These are phyloP conservation scores for Trichoderma sp. DNA, from an alignment of 2,329 filamentous ascomycete genomes.

Conservation along the genomic window DNA sequence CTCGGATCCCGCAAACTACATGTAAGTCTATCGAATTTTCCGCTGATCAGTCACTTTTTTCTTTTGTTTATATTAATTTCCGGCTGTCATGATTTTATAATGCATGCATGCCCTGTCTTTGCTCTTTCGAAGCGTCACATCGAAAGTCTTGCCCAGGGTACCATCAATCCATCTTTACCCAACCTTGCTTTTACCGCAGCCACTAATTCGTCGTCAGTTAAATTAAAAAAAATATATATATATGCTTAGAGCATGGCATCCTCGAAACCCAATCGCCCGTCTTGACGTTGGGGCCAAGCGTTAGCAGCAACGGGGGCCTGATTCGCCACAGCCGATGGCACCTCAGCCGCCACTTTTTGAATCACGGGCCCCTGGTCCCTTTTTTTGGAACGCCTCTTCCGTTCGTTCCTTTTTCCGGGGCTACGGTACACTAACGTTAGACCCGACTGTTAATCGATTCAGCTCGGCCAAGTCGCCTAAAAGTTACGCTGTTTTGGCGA, in stretches of 20 bases:
- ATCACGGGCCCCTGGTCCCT: constrained; percentile 3
- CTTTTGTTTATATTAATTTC: background rate
- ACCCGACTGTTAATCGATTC: background rate
- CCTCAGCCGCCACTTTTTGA: constrained; percentile 7
- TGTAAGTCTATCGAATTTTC: background rate
- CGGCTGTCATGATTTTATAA: background rate
- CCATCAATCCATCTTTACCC: background rate
- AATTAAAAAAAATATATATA: background rate
- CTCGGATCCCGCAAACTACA: background rate
- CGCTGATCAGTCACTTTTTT: background rate
- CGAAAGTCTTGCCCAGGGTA: background rate
- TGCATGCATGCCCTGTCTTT: background rate
- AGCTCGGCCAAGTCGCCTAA: background rate
- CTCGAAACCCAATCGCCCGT: background rate
- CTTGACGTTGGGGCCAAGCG: background rate
- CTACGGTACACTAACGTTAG: constrained; percentile 1
- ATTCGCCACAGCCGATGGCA: background rate
- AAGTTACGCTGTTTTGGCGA: background rate
- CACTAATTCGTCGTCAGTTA: background rate
- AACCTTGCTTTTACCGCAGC: background rate
- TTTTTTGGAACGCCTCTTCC: constrained; percentile 1
- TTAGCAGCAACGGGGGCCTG: background rate
- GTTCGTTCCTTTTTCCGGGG: background rate
- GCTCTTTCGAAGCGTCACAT: background rate
- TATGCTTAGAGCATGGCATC: background rate